phyloP scores from a whole-genome alignment of 129 eudicot genomes.

The Erigeron canadensis region DNA sequence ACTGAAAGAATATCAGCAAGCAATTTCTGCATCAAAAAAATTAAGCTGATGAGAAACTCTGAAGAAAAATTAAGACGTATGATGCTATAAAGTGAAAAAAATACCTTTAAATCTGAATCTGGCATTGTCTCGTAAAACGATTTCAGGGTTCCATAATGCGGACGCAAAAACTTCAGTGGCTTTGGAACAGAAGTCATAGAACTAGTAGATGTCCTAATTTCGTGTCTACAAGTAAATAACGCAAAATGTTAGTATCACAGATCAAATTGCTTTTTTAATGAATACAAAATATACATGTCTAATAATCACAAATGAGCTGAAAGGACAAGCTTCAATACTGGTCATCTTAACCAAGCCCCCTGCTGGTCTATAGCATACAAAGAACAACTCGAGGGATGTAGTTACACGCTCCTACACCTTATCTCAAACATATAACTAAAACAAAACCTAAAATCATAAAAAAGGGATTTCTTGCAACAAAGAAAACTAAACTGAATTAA shows the following conservation, averaged over 20 bases:
- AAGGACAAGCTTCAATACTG: too few relatives aligned
- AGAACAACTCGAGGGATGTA: too few relatives aligned
- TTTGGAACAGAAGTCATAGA: slow-evolving; percentile 99
- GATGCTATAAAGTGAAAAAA: neutral
- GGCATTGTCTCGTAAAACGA: slow-evolving; percentile 73
- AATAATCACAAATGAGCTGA: neutral
- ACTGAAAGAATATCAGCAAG: slow-evolving; percentile 97
- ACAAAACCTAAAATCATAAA: neutral
- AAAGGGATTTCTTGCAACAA: neutral
- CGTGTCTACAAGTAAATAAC: slow-evolving; percentile 55
- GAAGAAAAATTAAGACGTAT: neutral
- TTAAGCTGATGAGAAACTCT: neutral
- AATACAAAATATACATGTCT: neutral
- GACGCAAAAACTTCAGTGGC: slow-evolving; percentile 93
- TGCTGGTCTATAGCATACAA: too few relatives aligned
- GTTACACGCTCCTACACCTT: neutral
- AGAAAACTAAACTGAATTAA: too few relatives aligned
- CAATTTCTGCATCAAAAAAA: slow-evolving; percentile 58
- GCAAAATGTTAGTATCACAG: neutral
- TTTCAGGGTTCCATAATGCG: slow-evolving; percentile 85
- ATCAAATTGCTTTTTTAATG: neutral
- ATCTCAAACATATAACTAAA: neutral
- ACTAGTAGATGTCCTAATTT: slow-evolving; percentile 86
- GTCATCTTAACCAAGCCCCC: too few relatives aligned
- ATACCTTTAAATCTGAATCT: slow-evolving; percentile 78